A percentile compares a stretch with the other conserved stretches of the same genome.
Conservation (phyloP, 345 rosid genomes). For the Raphanus sativus region DNA sequence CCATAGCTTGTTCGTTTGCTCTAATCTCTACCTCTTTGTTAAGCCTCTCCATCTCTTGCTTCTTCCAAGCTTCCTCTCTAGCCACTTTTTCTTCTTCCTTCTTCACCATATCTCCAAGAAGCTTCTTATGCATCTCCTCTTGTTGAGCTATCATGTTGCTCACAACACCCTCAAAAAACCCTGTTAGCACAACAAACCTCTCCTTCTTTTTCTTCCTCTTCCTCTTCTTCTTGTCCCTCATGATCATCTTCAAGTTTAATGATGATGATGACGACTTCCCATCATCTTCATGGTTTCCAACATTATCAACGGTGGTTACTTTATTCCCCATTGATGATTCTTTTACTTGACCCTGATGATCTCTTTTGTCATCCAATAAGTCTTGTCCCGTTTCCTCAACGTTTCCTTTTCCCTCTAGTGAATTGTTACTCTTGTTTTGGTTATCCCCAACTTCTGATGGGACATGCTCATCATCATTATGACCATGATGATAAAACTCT, state of each 20-base stretch:
- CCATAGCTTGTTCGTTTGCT: slow-evolving; percentile 67
- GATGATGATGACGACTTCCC: slow-evolving; percentile 38
- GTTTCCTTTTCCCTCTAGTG: slow-evolving; percentile 19
- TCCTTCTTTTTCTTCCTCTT: slow-evolving; percentile 49
- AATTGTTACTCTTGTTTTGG: slow-evolving; percentile 34
- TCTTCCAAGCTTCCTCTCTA: slow-evolving; percentile 91
- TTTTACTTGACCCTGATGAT: slow-evolving; percentile 36
- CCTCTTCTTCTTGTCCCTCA: slow-evolving; percentile 36
- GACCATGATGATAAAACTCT: slow-evolving; percentile 48
- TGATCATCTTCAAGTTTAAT: slow-evolving; percentile 27
- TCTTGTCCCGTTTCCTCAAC: slow-evolving; percentile 13
- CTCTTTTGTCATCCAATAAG: slow-evolving; percentile 26
- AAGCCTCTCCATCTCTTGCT: slow-evolving; percentile 66
- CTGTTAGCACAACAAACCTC: slow-evolving; percentile 60
- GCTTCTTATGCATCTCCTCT: slow-evolving; percentile 74
- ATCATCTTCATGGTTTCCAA: slow-evolving; percentile 28
- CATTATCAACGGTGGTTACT: neutral
- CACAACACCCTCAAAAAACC: slow-evolving; percentile 71
- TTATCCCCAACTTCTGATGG: slow-evolving; percentile 32
- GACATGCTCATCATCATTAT: slow-evolving; percentile 8
- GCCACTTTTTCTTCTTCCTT: slow-evolving; percentile 69
- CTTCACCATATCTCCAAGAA: slow-evolving; percentile 72
- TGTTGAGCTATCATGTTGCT: slow-evolving; percentile 65
- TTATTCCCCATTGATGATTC: slow-evolving; percentile 41
- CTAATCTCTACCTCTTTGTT: slow-evolving; percentile 65